Base-by-base conservation (phyloP, 2,329 filamentous ascomycete genomes). In the Fusarium staphyleae region DNA sequence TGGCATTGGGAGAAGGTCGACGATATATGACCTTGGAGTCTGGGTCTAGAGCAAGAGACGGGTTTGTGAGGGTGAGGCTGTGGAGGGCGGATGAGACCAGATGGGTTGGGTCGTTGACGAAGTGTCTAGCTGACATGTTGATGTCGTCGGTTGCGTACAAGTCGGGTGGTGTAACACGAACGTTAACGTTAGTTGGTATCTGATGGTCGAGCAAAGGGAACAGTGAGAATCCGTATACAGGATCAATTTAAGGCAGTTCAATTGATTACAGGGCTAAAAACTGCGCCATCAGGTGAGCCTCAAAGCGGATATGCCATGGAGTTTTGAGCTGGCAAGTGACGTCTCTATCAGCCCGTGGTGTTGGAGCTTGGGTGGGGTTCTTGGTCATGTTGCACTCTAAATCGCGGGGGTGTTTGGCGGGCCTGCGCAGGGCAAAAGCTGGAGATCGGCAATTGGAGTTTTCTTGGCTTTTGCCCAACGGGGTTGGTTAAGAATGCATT, bases 1-100 rank as follows among this genome's bases (percentile, higher is more conserved):
- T 62, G 55, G 75, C 73, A 73, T 52, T 66, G 41, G 70, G 29
- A 15, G 52, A 71, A 16, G 85, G 87, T 14, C 89, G 84, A 49
- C 85, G 84, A 77, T 95, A 96, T 68, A 96, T 76, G 66, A 96
- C 88, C 74, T 96, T 97, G 78, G 96, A 89, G 44, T 85, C 78
- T 24, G 77, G 74, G 71, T 97, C 92, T 64, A 95, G 83, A 44
- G 89, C 88, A 18, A 96, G 78, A 29, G 88, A 88, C 8, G 93
- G 93, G 73, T 97, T 97, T 43, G 89, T 92, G 57, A 90, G 78
- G 16, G 91, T 93, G 28, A 95, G 80, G 58, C 88, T 86, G 66
- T 86, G 82, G 15, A 97, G 85, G 36, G 93, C 90, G 34, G 86
- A 81, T 70, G 85, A 81, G 71, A 97, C 91, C 44, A 97, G 85